phyloP scores from a whole-genome alignment of 1,284 basidiomycete species.

The Ceratobasidium sp. region DNA sequence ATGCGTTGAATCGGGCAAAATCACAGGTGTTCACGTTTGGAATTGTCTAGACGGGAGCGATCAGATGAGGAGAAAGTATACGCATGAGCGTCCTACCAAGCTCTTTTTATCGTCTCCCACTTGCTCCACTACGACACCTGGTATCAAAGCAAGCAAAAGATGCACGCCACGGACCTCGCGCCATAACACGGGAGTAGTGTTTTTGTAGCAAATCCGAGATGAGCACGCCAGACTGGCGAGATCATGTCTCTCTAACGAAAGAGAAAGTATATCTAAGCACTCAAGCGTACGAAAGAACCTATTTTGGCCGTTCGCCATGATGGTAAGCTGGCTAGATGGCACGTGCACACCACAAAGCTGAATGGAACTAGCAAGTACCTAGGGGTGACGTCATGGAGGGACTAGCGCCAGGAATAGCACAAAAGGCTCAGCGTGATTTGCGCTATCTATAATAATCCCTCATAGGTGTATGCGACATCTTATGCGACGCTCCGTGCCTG shows the following conservation, averaged over 20 bases:
- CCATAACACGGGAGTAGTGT: conserved; percentile 10
- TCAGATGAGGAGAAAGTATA: not conserved
- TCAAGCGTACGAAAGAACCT: too few relatives aligned
- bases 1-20: conserved; percentile 22
- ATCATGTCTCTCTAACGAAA: too few relatives aligned
- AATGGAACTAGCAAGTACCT: conserved; percentile 4
- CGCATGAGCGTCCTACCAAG: too few relatives aligned
- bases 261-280: too few relatives aligned
- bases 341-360: too few relatives aligned
- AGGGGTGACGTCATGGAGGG: not conserved
- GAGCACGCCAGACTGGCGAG: not conserved
- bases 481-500: not conserved
- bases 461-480: not conserved
- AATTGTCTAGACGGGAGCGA: not conserved
- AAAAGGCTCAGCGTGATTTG: conserved; percentile 40
- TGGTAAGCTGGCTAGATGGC: too few relatives aligned
- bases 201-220: conserved; percentile 3
- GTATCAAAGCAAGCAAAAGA: conserved; percentile 4
- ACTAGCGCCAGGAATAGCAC: conserved; percentile 31
- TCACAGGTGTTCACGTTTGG: not conserved
- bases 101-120: not conserved
- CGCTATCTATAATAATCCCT: conserved; percentile 19
- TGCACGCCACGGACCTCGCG: not conserved
- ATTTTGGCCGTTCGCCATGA: too few relatives aligned
- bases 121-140: not conserved